Conservation (phyloP, 148 eudicot genomes). For the Bassia scoparia region DNA sequence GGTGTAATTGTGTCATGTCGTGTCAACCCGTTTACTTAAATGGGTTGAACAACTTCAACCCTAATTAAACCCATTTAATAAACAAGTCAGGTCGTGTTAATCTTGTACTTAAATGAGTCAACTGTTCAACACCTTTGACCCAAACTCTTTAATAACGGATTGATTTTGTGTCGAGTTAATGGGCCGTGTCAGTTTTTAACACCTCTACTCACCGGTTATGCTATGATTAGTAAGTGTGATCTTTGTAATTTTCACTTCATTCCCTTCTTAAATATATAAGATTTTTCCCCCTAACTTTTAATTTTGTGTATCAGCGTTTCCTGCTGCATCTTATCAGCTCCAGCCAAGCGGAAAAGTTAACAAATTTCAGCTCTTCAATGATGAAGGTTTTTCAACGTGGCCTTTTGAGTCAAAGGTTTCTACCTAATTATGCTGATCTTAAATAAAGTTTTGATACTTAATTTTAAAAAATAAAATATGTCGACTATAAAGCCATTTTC, state of each 20-base stretch:
- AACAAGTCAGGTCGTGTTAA: too few species aligned
- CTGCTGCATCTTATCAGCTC: conserved; percentile 94
- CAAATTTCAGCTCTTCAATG: conserved; percentile 84
- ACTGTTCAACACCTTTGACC: too few species aligned
- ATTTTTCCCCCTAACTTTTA: background rate
- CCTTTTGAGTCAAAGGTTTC: conserved; percentile 77
- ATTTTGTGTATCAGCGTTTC: conserved; percentile 48
- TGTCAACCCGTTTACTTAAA: too few species aligned
- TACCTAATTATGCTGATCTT: conserved; percentile 7
- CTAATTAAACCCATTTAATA: too few species aligned
- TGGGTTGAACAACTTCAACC: too few species aligned
- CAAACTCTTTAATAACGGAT: too few species aligned
- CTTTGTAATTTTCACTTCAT: background rate
- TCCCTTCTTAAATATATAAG: too few species aligned
- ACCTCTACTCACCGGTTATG: background rate
- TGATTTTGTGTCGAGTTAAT: too few species aligned
- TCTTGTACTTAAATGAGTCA: too few species aligned
- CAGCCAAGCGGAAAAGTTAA: conserved; percentile 61
- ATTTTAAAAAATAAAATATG: background rate
- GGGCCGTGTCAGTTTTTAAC: too few species aligned
- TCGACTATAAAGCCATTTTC: background rate
- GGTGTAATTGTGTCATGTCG: too few species aligned
- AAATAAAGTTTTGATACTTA: background rate
- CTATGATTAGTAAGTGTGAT: background rate
- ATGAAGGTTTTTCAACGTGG: conserved; percentile 92